These are phyloP conservation scores for Cryptosporidium ryanae DNA, from an alignment of 169 alveolate genomes.

Conservation along the genomic window DNA sequence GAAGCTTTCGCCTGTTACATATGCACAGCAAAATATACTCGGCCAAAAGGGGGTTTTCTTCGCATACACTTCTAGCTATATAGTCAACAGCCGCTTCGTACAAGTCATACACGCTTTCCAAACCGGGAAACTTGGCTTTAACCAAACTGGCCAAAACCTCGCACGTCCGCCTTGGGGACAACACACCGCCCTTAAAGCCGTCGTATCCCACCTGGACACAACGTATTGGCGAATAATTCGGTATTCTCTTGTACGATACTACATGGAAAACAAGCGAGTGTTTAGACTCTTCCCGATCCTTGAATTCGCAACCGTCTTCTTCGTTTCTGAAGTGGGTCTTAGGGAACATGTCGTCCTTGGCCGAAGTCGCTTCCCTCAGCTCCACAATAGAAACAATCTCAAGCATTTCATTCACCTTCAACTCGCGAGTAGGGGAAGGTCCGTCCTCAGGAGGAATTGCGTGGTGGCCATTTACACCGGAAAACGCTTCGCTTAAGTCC, in stretches of 20 bases:
- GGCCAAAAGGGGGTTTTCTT: constrained; percentile 18
- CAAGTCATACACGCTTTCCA: neutral
- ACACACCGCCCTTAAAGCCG: constrained; percentile 25
- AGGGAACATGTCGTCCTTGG: neutral
- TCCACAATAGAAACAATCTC: constrained; percentile 37
- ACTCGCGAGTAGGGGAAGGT: neutral
- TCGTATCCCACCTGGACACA: constrained; percentile 17
- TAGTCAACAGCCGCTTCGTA: constrained; percentile 6
- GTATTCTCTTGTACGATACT: constrained; percentile 17
- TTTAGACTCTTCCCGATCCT: neutral
- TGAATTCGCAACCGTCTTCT: neutral
- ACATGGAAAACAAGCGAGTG: constrained; percentile 20
- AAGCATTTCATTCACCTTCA: constrained; percentile 46
- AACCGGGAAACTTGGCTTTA: neutral
- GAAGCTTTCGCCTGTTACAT: constrained; percentile 10
- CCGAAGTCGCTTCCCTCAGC: neutral
- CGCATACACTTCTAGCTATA: constrained; percentile 25
- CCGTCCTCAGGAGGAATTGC: neutral
- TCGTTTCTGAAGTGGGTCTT: neutral
- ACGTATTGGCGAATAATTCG: constrained; percentile 29
- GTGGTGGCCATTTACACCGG: neutral
- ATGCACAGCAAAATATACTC: constrained; percentile 54
- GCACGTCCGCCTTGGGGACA: constrained; percentile 10
- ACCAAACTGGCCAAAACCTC: neutral
- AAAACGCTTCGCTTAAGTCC: neutral